Percentiles rank a stretch among this genome's conserved stretches.
Conservation (phyloP, 495 filamentous ascomycete species). For the Penicillium verhagenii region DNA sequence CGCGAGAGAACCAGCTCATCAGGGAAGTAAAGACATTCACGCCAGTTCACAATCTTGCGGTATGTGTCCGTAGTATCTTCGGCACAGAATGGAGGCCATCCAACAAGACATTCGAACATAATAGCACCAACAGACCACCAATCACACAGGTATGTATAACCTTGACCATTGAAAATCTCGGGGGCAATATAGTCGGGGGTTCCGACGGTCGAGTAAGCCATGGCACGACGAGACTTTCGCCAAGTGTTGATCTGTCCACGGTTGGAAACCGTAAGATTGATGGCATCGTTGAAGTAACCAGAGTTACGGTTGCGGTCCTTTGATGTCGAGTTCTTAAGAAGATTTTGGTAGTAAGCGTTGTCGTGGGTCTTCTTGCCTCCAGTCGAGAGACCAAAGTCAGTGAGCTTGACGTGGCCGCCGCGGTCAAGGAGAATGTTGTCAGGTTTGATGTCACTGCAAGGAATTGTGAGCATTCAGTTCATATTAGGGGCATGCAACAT, state of each 20-base stretch:
- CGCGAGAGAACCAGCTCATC: conserved; percentile 86
- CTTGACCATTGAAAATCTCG: conserved; percentile 95
- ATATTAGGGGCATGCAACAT: not conserved
- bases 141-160: conserved; percentile 94
- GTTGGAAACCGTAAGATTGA: conserved; percentile 97
- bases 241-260: conserved; percentile 96
- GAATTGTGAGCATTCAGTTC: conserved; percentile 13
- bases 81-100: conserved; percentile 98
- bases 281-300: conserved; percentile 87
- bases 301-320: conserved; percentile 73
- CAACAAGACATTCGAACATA: conserved; percentile 99
- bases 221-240: conserved; percentile 89
- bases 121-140: conserved; percentile 99
- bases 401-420: conserved; percentile 95
- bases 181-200: conserved; percentile 99
- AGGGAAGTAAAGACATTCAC: conserved; percentile 91
- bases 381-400: conserved; percentile 96
- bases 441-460: conserved; percentile 89
- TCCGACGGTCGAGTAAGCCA: conserved; percentile 97
- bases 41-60: conserved; percentile 99
- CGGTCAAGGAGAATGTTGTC: conserved; percentile 97
- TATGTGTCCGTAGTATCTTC: conserved; percentile 98
- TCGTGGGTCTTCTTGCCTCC: conserved; percentile 98
- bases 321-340: conserved; percentile 81
- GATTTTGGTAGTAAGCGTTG: conserved; percentile 95